Evolutionary conservation across 2,329 filamentous ascomycete species (phyloP), one percentile per base, ranked within the genome.

Genomic region (Simplicillium sp.): DNA sequence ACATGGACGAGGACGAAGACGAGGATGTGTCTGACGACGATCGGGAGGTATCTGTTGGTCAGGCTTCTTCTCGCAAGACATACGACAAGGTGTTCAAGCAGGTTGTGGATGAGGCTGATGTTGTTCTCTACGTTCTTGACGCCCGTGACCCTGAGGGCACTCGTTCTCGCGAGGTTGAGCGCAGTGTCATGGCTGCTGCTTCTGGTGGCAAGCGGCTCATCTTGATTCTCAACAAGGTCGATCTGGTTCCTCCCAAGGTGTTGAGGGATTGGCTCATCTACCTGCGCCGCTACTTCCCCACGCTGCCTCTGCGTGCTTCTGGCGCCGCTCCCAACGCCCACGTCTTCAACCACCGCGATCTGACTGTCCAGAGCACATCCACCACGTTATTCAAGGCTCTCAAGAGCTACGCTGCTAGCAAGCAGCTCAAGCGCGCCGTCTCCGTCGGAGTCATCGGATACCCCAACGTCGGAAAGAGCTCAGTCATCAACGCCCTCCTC

Each of bases 1-100:
- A 72, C 25, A 75, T 75, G 48, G 73, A 75, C 45, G 66, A 68
- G 31, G 62, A 62, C 38, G 64, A 64, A 28, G 63, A 61, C 11
- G 68, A 71, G 37, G 74, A 80, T 32, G 77, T 76, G 46, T 75
- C 77, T 42, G 71, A 71, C 12, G 73, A 75, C 28, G 70, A 61
- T 17, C 63, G 67, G 32, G 67, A 72, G 34, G 62, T 77, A 31
- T 66, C 66, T 15, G 65, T 71, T 44, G 70, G 68, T 13, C 64
- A 73, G 38, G 71, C 74, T 7, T 73, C 75, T 3, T 95, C 89
- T 39, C 78, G 88, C 54, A 87, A 82, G 62, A 86, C 87, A 41
- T 95, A 90, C 63, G 88, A 95, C 73, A 95, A 94, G 70, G 80
- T 94, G 52, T 96, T 95, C 74, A 95, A 95, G 70, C 77, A 87